Base-by-base conservation (phyloP, 129 eudicot genomes). In the Tanacetum coccineum region DNA sequence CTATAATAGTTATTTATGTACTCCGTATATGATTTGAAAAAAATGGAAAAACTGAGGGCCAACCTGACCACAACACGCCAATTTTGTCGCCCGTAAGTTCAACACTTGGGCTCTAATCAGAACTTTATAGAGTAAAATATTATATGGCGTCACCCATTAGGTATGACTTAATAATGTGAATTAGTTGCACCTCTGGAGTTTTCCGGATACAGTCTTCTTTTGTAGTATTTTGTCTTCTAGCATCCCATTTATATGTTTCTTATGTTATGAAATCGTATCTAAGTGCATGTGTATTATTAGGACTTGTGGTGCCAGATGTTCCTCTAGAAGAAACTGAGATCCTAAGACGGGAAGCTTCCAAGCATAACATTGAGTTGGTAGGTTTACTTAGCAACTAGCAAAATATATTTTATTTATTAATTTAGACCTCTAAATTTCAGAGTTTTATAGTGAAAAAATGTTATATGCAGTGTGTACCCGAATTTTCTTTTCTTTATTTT, bases 231-330 rank as follows among this genome's bases (percentile, higher is more conserved):
- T 52, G 4, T 9, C 40, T 22, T 55, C 13, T 42, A 25, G 17
- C 57, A 57, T 59, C 28, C 13, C 59, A 46, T 12, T 45, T 59
- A 1, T 48, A 26, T 13, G 17, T 36, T 15, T 71, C n/a, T 28
- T 13, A 7, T 47, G 14, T 59, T 48, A 59, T 7, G 21, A 64
- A 7, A 14, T 42, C 0, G 7, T 55, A 54, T 46, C 39, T 54
- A 26, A 18, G 62, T 49, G 28, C 25, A 36, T 73, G 58, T 73
- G 47, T 60, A 3, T 50, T 74, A 12, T 61, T 15, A 93, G 96
- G 98, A 47, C 91, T 88, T 18, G 88, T 88, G 71, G 98, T 93
- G 48, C 98, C 96, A 3, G 96, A 93, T 84, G 87, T 88, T 9
- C 98, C 98, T 22, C 75, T 88, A 14, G 96, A 93, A 77, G 98